Evolutionary conservation across 768 basidiomycete genomes (phyloP).

Genomic region (Tephrocybe sp.): DNA sequence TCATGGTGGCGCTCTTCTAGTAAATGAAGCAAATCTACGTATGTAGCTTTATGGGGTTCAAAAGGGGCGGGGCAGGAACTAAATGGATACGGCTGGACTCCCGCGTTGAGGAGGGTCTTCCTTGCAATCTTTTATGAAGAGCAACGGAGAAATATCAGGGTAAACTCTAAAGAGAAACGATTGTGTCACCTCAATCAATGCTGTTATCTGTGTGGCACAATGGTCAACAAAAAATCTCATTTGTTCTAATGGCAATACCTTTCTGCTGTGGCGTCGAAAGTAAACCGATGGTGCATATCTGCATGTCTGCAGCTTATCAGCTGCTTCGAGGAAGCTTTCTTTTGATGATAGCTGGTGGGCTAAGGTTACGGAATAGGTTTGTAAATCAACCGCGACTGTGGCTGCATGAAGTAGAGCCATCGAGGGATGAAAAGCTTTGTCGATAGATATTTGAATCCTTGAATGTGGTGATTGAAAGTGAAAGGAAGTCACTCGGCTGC

Average conservation of each 20-base stretch:
- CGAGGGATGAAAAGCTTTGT: conserved; percentile 7
- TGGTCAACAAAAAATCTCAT: conserved; percentile 8
- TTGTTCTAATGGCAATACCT: conserved; percentile 24
- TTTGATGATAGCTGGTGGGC: conserved; percentile 28
- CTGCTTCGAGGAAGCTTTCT: conserved; percentile 29
- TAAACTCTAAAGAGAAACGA: conserved; percentile 11
- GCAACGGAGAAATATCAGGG: conserved; percentile 5
- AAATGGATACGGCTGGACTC: conserved; percentile 44
- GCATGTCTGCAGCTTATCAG: conserved; percentile 26
- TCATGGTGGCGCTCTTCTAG: conserved; percentile 33
- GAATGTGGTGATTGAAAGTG: conserved; percentile 11
- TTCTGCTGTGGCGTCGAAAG: conserved; percentile 30
- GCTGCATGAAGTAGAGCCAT: conserved; percentile 9
- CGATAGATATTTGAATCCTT: not conserved
- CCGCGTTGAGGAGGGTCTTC: conserved; percentile 40
- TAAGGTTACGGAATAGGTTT: conserved; percentile 25
- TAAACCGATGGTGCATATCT: conserved; percentile 16
- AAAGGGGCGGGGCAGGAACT: conserved; percentile 39
- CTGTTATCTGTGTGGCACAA: conserved; percentile 40
- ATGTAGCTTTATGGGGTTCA: conserved; percentile 42
- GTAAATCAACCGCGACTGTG: conserved; percentile 18
- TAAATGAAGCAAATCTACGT: conserved; percentile 46
- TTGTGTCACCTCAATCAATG: conserved; percentile 46
- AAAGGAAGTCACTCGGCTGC: conserved; percentile 7
- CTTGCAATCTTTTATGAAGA: conserved; percentile 38